Evolutionary conservation across 768 basidiomycete genomes (phyloP).

Genomic region (Leccinum disarticulatum): DNA sequence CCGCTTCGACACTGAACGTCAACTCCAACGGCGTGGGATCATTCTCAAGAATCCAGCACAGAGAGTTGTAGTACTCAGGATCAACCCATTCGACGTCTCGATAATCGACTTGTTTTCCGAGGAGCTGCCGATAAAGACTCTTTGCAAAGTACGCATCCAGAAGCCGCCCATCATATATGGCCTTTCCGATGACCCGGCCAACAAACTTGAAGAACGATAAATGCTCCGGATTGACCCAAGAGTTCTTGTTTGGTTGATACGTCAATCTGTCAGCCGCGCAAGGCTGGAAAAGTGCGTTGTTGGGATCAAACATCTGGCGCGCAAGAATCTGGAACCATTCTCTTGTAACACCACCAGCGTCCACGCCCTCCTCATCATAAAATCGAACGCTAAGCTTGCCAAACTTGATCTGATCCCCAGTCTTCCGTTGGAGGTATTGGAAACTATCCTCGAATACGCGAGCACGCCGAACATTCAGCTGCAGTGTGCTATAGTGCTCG

Average conservation of each 20-base stretch:
- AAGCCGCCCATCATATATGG: constrained; percentile 93
- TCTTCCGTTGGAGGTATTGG: constrained; percentile 84
- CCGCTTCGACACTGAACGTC: constrained; percentile 94
- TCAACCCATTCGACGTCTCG: constrained; percentile 97
- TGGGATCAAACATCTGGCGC: constrained; percentile 98
- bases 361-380: constrained; percentile 96
- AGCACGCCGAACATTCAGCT: constrained; percentile 84
- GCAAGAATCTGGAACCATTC: constrained; percentile 99
- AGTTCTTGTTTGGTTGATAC: constrained; percentile 94
- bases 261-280: constrained; percentile 93
- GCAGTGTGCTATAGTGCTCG: constrained; percentile 80
- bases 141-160: constrained; percentile 98
- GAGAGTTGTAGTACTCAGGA: constrained; percentile 96
- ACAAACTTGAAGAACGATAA: constrained; percentile 98
- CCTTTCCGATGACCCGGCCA: constrained; percentile 95
- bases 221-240: constrained; percentile 94
- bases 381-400: constrained; percentile 97
- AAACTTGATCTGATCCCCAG: constrained; percentile 95
- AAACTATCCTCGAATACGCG: constrained; percentile 98
- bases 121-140: constrained; percentile 91
- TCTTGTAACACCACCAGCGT: constrained; percentile 96
- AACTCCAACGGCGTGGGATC: constrained; percentile 84
- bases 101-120: constrained; percentile 94
- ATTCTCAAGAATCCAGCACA: constrained; percentile 98
- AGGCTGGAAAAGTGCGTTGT: constrained; percentile 97